Base-by-base conservation (phyloP, 305 asterid species). In the Fraxinus albicans region DNA sequence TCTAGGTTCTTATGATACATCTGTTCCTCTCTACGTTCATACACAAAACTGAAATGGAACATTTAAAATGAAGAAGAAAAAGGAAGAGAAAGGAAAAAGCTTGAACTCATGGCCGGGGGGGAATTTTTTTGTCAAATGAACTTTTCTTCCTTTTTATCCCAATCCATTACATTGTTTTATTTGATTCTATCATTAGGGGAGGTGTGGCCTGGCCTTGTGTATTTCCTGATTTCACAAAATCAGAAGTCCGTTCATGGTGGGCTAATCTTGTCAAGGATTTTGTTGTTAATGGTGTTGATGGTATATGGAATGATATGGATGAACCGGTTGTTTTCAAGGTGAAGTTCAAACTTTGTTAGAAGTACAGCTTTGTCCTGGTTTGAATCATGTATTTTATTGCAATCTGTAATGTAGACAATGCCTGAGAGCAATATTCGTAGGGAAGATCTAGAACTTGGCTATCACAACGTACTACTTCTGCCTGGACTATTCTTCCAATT, bases 131-230 rank as follows among this genome's bases (percentile, higher is more conserved):
- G 35, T 33, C 36, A 35, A 34, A 19, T 63, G 53, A 69, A 35
- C 35, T 86, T n/a, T 65, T 55, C 31, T 80, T 77, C 21, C 5
- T 15, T 78, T 72, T 58, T 79, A 29, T 44, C 3, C 19, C 65
- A 8, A 31, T 63, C 78, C 75, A 82, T 27, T 73, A 80, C 35
- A 33, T 33, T 33, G 35, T 78, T 53, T 82, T 33, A 73, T 85
- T 82, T 65, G 63, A n/a, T 13, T 63, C 80, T 82, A 79, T 67
- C 53, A 80, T 50, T 84, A 94, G 98, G 98, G 81, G 94, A 91
- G 53, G 98, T 93, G 87, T 94, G 99, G 97, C 99, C 99, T 19
- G 99, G 98, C 93, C 96, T 82, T 94, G 99, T 88, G 99, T 92
- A 69, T 93, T 96, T 86, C 98, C 98, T 55, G 98, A 96, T 88